Percentiles rank a stretch among this genome's conserved stretches.
phyloP scores from a whole-genome alignment of 1,284 basidiomycete genomes.

The Somion occarium region DNA sequence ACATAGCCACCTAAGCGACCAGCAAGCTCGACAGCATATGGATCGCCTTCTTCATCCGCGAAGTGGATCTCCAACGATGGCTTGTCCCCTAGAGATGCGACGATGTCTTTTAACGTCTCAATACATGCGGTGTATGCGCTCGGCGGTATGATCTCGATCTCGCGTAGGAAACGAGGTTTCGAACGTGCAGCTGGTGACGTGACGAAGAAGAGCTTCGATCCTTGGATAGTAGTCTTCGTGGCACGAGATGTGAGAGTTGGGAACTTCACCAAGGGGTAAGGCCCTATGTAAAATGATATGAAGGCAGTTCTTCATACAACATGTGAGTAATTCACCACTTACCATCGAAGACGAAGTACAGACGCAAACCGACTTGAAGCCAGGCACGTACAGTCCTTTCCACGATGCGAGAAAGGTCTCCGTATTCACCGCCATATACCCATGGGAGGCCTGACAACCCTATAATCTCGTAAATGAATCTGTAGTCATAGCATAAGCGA shows the following conservation, averaged over 20 bases:
- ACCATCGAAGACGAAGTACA: conserved; percentile 94
- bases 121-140: conserved; percentile 61
- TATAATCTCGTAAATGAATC: conserved; percentile 77
- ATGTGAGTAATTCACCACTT: conserved; percentile 21
- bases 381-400: conserved; percentile 59
- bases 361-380: conserved; percentile 66
- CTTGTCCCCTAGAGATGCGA: conserved; percentile 23
- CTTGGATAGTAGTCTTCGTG: conserved; percentile 53
- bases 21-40: conserved; percentile 80
- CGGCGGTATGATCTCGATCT: conserved; percentile 75
- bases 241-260: conserved; percentile 61
- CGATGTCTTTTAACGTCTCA: conserved; percentile 47
- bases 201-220: conserved; percentile 77
- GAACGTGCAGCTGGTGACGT: conserved; percentile 72
- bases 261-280: conserved; percentile 72
- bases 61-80: conserved; percentile 53
- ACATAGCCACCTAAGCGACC: conserved; percentile 72
- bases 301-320: background rate
- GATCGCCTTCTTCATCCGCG: conserved; percentile 86
- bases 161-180: conserved; percentile 64
- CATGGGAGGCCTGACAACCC: conserved; percentile 64
- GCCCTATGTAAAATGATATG: conserved; percentile 40
- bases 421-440: conserved; percentile 85
- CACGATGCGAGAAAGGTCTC: conserved; percentile 50
- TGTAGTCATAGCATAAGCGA: conserved; percentile 26